Conservation (phyloP, 2,329 filamentous ascomycete species). For the Curvularia sp. region DNA sequence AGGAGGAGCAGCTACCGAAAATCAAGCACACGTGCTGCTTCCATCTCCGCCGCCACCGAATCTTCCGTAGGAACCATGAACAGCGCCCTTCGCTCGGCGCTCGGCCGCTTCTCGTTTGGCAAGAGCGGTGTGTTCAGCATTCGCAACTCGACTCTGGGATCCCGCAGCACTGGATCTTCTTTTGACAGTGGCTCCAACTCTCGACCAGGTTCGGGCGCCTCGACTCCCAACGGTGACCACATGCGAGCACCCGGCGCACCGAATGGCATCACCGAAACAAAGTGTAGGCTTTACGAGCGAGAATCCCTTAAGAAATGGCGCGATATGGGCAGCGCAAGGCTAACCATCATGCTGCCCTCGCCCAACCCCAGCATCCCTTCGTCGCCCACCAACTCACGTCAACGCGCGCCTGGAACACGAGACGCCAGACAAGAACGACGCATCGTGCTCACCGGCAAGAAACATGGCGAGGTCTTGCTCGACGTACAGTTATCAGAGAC, state of each 20-base stretch:
- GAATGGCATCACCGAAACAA: conserved; percentile 77
- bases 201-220: conserved; percentile 39
- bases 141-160: conserved; percentile 74
- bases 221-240: conserved; percentile 41
- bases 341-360: conserved; percentile 80
- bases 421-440: conserved; percentile 74
- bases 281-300: conserved; percentile 84
- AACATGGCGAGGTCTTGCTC: conserved; percentile 71
- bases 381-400: conserved; percentile 36
- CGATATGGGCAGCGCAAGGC: conserved; percentile 82
- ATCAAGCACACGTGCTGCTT: conserved; percentile 60
- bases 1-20: conserved; percentile 64
- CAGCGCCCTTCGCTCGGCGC: conserved; percentile 73
- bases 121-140: conserved; percentile 82
- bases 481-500: conserved; percentile 86
- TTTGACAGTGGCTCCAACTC: conserved; percentile 52
- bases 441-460: conserved; percentile 77
- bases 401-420: conserved; percentile 48
- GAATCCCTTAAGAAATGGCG: conserved; percentile 81
- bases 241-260: conserved; percentile 53
- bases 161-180: conserved; percentile 62
- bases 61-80: conserved; percentile 78
- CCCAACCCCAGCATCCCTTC: conserved; percentile 58
- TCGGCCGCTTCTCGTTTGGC: conserved; percentile 74
- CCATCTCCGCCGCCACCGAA: conserved; percentile 70